Base-by-base conservation (phyloP, 495 filamentous ascomycete genomes). In the Daldinia bambusicola region DNA sequence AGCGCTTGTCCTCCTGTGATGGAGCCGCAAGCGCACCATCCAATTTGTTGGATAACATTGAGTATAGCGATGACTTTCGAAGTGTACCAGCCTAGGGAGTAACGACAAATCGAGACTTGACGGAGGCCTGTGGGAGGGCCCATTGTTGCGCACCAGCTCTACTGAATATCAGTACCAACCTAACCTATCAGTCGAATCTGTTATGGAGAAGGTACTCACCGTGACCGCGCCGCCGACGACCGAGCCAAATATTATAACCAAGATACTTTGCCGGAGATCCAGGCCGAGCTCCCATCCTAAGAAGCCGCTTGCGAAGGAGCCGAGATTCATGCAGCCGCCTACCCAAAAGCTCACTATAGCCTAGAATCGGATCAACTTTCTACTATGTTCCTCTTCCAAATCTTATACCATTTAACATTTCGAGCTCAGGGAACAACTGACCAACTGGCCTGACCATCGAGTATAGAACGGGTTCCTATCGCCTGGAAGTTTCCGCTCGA, bases 1-100 rank as follows among this genome's bases (percentile, higher is more conserved):
- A 87, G 79, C n/a, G 83, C 82, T n/a, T 81, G 78, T 26, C 84
- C 84, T 32, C 81, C 81, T 0, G 83, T 81, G 53, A 86, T 84
- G 50, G 76, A 80, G 14, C 75, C 78, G 6, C 83, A 81, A 1
- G 83, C 75, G 5, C 74, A 76, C 83, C 84, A 88, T 14, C 86
- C 86, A 9, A 86, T 66, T 63, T 85, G 79, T 41, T 82, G 77
- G 48, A 85, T 76, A 7, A 82, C 78, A 61, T 87, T 88, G 57
- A 87, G 80, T 4, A 82, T 70, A 20, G 84, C 84, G 55, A 86
- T 82, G 1, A 82, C 60, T 55, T 84, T 84, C 50, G 82, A 76
- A 1, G 84, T 83, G 66, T 80, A 87, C 81, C 83, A 89, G 22
- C 86, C 87, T 55, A 89, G 82, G 71, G 81, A 84, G 74, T 86